phyloP scores from a whole-genome alignment of 208 protist genomes.

The Strigomonas culicis region DNA sequence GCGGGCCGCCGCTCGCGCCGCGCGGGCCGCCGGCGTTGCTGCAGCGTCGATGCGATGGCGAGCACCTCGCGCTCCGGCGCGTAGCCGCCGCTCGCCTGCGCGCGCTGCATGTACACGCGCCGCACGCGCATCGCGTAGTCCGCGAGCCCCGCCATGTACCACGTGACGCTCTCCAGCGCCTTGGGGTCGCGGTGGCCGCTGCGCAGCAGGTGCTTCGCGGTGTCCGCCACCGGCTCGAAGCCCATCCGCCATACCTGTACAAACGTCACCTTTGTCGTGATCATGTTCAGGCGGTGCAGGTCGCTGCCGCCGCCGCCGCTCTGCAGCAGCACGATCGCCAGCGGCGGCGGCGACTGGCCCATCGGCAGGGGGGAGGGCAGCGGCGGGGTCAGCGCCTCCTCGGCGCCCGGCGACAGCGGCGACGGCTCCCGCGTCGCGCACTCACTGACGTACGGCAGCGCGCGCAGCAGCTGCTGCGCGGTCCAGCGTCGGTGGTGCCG shows the following conservation, averaged over 20 bases:
- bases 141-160: constrained; percentile 47
- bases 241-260: constrained; percentile 33
- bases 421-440: no score
- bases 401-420: no score
- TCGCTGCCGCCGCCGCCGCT: neutral
- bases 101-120: constrained; percentile 3
- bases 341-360: neutral
- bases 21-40: neutral
- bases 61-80: neutral
- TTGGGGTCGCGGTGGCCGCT: constrained; percentile 31
- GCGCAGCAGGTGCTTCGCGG: constrained; percentile 36
- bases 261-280: constrained; percentile 15
- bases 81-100: neutral
- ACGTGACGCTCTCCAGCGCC: constrained; percentile 35
- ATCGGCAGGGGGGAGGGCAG: neutral
- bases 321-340: neutral
- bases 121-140: constrained; percentile 28
- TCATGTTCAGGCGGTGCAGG: neutral
- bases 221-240: constrained; percentile 39
- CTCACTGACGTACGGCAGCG: no score
- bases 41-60: neutral
- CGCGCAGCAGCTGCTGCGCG: no score
- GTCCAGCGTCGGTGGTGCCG: no score
- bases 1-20: no score
- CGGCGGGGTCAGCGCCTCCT: neutral